Conservation (phyloP, 202 grass and related monocot genomes). For the Sporobolus alterniflorus region DNA sequence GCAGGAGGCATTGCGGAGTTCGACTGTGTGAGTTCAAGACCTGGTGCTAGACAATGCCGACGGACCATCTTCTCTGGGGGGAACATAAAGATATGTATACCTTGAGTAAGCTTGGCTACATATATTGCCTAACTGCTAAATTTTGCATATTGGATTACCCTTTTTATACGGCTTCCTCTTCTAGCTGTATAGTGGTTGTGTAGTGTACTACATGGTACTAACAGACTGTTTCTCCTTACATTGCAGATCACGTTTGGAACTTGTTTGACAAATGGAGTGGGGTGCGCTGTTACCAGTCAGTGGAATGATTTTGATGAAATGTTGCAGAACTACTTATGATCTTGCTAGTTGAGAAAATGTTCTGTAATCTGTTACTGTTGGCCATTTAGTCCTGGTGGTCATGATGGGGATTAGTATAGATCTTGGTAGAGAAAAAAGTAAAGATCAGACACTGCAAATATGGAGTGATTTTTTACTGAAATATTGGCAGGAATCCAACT, state of each 20-base stretch:
- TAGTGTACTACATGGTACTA: too few species aligned
- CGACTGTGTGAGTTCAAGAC: too few species aligned
- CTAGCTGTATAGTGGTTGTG: background rate
- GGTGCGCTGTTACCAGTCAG: constrained; percentile 20
- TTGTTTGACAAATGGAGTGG: constrained; percentile 39
- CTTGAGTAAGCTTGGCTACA: background rate
- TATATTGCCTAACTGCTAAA: background rate
- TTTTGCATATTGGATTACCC: too few species aligned
- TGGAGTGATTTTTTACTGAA: constrained; percentile 37
- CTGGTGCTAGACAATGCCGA: too few species aligned
- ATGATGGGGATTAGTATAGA: constrained; percentile 29
- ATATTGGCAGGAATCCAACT: constrained; percentile 31
- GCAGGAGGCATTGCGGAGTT: too few species aligned
- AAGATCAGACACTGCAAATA: constrained; percentile 41
- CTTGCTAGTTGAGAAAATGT: constrained; percentile 31
- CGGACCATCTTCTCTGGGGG: too few species aligned
- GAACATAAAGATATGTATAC: background rate
- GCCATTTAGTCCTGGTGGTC: constrained; percentile 31
- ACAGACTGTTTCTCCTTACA: constrained; percentile 10
- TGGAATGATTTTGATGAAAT: constrained; percentile 17
- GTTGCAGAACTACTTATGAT: constrained; percentile 42
- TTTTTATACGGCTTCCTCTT: background rate
- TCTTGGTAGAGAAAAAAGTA: constrained; percentile 45
- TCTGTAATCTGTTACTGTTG: constrained; percentile 44
- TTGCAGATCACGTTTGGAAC: constrained; percentile 40